Evolutionary conservation across 2,329 filamentous ascomycete species (phyloP).

Genomic region (Aspergillus tamarii): DNA sequence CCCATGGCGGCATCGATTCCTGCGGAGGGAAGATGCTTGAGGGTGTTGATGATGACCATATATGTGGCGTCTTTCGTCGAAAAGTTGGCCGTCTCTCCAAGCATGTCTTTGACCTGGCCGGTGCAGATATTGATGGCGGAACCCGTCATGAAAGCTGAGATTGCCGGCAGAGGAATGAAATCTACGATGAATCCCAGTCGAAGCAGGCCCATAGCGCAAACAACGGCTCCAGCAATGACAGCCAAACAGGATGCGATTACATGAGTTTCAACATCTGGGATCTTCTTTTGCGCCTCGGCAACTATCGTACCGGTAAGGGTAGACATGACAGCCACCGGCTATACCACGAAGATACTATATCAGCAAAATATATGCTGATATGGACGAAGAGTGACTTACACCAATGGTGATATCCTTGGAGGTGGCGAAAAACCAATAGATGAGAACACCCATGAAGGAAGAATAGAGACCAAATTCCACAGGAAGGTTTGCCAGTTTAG

Average conservation of each 20-base stretch:
- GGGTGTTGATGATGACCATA: constrained; percentile 76
- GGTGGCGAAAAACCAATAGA: constrained; percentile 98
- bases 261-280: constrained; percentile 61
- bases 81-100: constrained; percentile 71
- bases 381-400: constrained; percentile 54
- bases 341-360: constrained; percentile 9
- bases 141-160: constrained; percentile 96
- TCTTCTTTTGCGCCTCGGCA: constrained; percentile 58
- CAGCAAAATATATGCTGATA: not conserved
- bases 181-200: constrained; percentile 90
- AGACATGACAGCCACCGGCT: constrained; percentile 95
- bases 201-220: constrained; percentile 76
- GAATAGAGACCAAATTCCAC: constrained; percentile 88
- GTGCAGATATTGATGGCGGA: constrained; percentile 86
- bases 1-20: constrained; percentile 85
- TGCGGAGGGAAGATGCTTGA: constrained; percentile 70
- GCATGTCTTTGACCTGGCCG: constrained; percentile 79
- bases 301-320: constrained; percentile 86
- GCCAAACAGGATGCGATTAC: constrained; percentile 78
- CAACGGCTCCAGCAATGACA: constrained; percentile 75
- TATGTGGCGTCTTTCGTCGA: constrained; percentile 80
- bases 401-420: constrained; percentile 99
- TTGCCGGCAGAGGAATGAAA: constrained; percentile 84
- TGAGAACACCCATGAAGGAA: constrained; percentile 90
- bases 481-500: constrained; percentile 76